Percentiles rank a stretch among this genome's conserved stretches.
phyloP scores from a whole-genome alignment of 148 eudicot genomes.

The Rhododendron simsii region DNA sequence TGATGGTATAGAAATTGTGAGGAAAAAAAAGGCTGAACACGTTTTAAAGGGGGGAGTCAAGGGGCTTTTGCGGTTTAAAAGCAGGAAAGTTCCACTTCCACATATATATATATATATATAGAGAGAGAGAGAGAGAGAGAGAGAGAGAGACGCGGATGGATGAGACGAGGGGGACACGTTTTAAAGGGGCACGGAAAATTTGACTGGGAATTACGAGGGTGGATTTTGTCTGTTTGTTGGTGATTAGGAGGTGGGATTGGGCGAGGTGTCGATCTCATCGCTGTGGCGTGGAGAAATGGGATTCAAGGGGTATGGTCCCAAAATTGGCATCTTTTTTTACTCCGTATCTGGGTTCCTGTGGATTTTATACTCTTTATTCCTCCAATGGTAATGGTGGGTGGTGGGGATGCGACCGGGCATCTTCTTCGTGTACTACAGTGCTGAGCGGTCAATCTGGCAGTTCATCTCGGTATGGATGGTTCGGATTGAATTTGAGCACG shows the following conservation, averaged over 20 bases:
- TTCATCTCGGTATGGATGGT: too few relatives aligned
- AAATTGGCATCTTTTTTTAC: too few relatives aligned
- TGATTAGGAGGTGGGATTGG: not conserved
- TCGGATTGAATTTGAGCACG: too few relatives aligned
- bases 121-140: not conserved
- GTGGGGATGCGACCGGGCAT: too few relatives aligned
- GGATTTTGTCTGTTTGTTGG: not conserved
- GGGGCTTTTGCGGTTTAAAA: not conserved
- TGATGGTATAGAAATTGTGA: not conserved
- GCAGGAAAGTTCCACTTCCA: not conserved
- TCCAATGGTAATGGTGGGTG: too few relatives aligned
- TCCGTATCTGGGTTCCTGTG: too few relatives aligned
- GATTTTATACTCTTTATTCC: too few relatives aligned
- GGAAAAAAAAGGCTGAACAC: not conserved
- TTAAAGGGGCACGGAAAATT: not conserved
- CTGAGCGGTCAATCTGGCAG: too few relatives aligned
- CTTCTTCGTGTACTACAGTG: too few relatives aligned
- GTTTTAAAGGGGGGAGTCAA: not conserved
- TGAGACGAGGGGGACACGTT: not conserved
- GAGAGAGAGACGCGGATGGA: not conserved
- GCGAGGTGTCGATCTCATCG: not conserved
- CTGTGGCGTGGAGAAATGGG: not conserved
- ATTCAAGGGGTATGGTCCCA: too few relatives aligned
- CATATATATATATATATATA: not conserved
- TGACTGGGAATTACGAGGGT: not conserved